phyloP scores from a whole-genome alignment of 495 filamentous ascomycete genomes.

The Glonium stellatum region DNA sequence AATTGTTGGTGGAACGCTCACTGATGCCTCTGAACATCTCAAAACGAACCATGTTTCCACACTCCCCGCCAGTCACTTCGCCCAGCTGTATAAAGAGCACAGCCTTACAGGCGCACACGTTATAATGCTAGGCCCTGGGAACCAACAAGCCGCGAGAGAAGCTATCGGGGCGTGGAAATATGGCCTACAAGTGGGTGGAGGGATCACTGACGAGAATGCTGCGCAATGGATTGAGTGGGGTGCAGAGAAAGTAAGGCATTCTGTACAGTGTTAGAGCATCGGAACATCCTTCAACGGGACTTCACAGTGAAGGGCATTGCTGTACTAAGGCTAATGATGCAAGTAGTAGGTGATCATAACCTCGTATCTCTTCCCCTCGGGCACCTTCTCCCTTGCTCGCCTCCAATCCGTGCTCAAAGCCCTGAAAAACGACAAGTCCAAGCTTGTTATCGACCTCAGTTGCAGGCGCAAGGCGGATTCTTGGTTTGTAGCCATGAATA shows the following conservation, averaged over 20 bases:
- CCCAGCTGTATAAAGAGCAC: conserved; percentile 67
- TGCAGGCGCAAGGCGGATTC: conserved; percentile 64
- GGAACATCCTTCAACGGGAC: no score
- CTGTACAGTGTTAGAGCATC: not conserved
- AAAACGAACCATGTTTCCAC: conserved; percentile 87
- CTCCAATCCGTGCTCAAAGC: conserved; percentile 63
- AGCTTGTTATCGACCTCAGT: conserved; percentile 90
- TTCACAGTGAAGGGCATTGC: not conserved
- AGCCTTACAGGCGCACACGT: conserved; percentile 76
- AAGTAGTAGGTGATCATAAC: conserved; percentile 77
- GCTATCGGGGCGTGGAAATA: conserved; percentile 69
- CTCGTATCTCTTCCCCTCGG: conserved; percentile 76
- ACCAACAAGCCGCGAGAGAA: conserved; percentile 70
- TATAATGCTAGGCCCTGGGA: conserved; percentile 88
- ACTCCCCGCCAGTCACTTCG: conserved; percentile 72
- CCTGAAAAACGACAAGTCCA: conserved; percentile 64
- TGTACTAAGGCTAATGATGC: conserved; percentile 9
- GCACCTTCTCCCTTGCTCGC: conserved; percentile 65
- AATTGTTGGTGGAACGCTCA: conserved; percentile 88
- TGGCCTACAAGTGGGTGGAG: conserved; percentile 80
- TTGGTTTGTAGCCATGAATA: conserved; percentile 96
- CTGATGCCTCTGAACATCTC: conserved; percentile 54
- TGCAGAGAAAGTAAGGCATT: conserved; percentile 70
- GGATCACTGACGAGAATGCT: conserved; percentile 80
- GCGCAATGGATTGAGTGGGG: conserved; percentile 77